Base-by-base conservation (phyloP, 2,329 filamentous ascomycete species). In the Fonsecaea multimorphosa region DNA sequence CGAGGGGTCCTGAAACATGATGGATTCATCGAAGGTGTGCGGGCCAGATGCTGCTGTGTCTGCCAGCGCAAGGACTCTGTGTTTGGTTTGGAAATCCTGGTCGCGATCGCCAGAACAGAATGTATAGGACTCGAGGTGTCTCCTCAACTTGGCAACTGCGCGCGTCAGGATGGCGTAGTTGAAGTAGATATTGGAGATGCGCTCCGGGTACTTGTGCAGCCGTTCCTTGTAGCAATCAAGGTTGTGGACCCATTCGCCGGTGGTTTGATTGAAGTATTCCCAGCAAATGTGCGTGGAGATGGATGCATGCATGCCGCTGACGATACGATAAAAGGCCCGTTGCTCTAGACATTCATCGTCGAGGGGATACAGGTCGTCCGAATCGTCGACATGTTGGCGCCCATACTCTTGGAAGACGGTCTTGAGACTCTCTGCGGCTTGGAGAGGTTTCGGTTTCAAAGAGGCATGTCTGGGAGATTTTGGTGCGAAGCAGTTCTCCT, bases 271-370 rank as follows among this genome's bases (percentile, higher is more conserved):
- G 69, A 98, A 83, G 74, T 95, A 97, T 74, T 98, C 91, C 88
- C 91, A 95, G 85, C 95, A 99, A 49, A 99, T 83, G 78, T 99
- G 95, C 0, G 93, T 91, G 70, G 92, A 97, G 77, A 99, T 99
- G 70, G 93, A 97, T 16, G 95, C 92, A 78, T 99, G 95, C 95
- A 99, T 97, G 51, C 95, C 95, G 58, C 93, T 97, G 68, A 99
- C 88, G 69, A 99, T 88, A 6, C 93, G 87, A 80, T 98, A 95
- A 78, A 99, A 99, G 40, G 98, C 95, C n/a, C 95, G 90, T 84
- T 99, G 98, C 82, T 99, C 95, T 27, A 99, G 81, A 74, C 95
- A 99, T 75, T 97, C 91, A 72, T 97, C 93, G 71, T 97, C 93
- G 55, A 89, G 84, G 70, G 95, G 91, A 57, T 94, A 82, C 7